Percentiles rank a stretch among this genome's conserved stretches.
phyloP scores from a whole-genome alignment of 495 filamentous ascomycete genomes.

The Pseudomonodictys pantanalensis region DNA sequence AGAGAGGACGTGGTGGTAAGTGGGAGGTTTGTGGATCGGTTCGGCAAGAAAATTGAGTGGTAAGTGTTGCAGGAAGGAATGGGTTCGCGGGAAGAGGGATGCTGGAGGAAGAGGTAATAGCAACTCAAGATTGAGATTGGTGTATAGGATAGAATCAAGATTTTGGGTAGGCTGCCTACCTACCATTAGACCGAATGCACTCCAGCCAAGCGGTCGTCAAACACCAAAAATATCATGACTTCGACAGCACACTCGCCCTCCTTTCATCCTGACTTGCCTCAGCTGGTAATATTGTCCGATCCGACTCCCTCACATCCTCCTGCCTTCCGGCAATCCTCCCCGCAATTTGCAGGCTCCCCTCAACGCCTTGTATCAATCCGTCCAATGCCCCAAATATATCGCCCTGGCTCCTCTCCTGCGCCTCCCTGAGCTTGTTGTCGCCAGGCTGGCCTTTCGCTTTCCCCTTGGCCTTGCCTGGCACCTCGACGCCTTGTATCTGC shows the following conservation, averaged over 20 bases:
- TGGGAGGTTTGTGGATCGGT: conserved; percentile 44
- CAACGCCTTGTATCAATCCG: conserved; percentile 24
- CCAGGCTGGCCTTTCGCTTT: conserved; percentile 20
- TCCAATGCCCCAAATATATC: conserved; percentile 32
- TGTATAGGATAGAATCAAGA: background rate
- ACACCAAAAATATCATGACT: no score
- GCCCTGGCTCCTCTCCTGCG: conserved; percentile 15
- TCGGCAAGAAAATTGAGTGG: conserved; percentile 41
- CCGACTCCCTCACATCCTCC: conserved; percentile 15
- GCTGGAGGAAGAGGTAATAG: background rate
- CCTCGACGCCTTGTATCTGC: conserved; percentile 33
- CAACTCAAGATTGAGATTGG: background rate
- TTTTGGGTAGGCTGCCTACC: no score
- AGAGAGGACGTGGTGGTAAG: conserved; percentile 12
- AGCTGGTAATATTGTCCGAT: background rate
- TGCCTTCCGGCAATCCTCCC: conserved; percentile 26
- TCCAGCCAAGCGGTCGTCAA: no score
- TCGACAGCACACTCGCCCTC: background rate
- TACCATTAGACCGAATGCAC: no score
- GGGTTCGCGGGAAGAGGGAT: no score
- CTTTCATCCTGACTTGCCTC: background rate
- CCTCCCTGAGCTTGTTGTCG: conserved; percentile 28
- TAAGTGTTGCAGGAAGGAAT: conserved; percentile 14
- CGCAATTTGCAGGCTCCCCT: conserved; percentile 28
- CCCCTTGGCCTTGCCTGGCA: conserved; percentile 14